Percentiles rank a stretch among this genome's conserved stretches.
Conservation (phyloP, 1,284 basidiomycete species). For the Fomitopsis palustris region DNA sequence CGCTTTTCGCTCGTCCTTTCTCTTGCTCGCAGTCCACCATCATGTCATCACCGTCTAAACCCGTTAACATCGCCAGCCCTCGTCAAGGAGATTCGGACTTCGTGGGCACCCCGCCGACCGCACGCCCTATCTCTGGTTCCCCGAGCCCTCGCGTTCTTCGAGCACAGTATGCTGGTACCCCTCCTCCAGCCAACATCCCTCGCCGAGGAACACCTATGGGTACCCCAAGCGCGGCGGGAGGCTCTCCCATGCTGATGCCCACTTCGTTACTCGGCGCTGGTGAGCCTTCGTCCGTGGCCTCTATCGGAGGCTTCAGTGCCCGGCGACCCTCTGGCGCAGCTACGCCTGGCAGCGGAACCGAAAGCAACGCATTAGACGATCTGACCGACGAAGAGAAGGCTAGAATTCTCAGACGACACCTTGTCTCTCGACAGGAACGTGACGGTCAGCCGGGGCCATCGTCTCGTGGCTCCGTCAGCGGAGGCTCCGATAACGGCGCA, state of each 20-base stretch:
- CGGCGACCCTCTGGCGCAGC: constrained; percentile 23
- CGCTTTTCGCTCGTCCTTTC: not conserved
- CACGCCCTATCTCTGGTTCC: constrained; percentile 23
- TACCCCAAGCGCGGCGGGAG: constrained; percentile 24
- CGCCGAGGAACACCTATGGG: constrained; percentile 33
- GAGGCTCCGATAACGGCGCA: constrained; percentile 25
- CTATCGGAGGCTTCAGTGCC: constrained; percentile 30
- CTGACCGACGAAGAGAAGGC: constrained; percentile 82
- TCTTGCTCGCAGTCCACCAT: constrained; percentile 14
- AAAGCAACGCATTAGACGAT: constrained; percentile 42
- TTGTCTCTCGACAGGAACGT: constrained; percentile 75
- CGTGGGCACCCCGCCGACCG: constrained; percentile 24
- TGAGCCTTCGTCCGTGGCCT: constrained; percentile 18
- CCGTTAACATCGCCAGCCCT: constrained; percentile 52
- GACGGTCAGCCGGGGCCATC: constrained; percentile 12
- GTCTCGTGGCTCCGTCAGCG: constrained; percentile 22
- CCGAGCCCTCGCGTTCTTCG: constrained; percentile 41
- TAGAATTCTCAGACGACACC: constrained; percentile 73
- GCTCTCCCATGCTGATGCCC: constrained; percentile 9
- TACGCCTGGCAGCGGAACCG: constrained; percentile 28
- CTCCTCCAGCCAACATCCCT: constrained; percentile 65
- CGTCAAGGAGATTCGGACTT: constrained; percentile 21
- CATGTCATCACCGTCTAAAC: constrained; percentile 59
- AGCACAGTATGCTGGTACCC: constrained; percentile 58
- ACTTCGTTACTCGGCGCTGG: constrained; percentile 12